A percentile compares a stretch with the other conserved stretches of the same genome.
Evolutionary conservation across 2,329 filamentous ascomycete species (phyloP).

Genomic region (Coleophoma cylindrospora): DNA sequence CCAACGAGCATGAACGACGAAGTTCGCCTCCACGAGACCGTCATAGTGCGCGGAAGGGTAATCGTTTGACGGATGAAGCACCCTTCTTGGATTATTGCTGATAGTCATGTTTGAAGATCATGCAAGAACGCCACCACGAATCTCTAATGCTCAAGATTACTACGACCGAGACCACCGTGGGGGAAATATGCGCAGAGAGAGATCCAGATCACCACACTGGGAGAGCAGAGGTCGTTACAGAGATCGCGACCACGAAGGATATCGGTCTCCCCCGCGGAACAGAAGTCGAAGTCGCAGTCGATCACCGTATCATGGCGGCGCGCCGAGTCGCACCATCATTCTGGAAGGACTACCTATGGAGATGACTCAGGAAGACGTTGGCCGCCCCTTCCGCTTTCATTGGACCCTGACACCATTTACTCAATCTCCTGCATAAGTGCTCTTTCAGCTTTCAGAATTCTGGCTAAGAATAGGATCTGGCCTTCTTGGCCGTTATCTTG

Average conservation of each 20-base stretch:
- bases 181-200: constrained; percentile 28
- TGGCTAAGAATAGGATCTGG: constrained; percentile 30
- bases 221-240: constrained; percentile 24
- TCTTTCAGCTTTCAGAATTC: constrained; percentile 25
- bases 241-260: constrained; percentile 27
- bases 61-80: constrained; percentile 25
- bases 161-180: constrained; percentile 19
- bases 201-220: constrained; percentile 29
- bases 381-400: constrained; percentile 29
- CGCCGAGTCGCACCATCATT: constrained; percentile 46
- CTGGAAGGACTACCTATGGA: constrained; percentile 47
- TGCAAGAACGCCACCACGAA: constrained; percentile 22
- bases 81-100: constrained; percentile 23
- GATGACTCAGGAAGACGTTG: constrained; percentile 46
- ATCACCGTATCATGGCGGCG: constrained; percentile 25
- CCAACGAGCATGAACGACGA: constrained; percentile 14
- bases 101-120: constrained; percentile 27
- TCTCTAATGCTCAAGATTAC: constrained; percentile 13
- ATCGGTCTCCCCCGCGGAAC: constrained; percentile 21
- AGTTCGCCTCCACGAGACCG: constrained; percentile 19
- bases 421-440: constrained; percentile 27
- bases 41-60: constrained; percentile 28
- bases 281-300: constrained; percentile 23
- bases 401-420: constrained; percentile 10
- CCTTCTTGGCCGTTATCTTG: constrained; percentile 24